phyloP scores from a whole-genome alignment of 2,329 filamentous ascomycete genomes.

The Ceratocystiopsis minuta region DNA sequence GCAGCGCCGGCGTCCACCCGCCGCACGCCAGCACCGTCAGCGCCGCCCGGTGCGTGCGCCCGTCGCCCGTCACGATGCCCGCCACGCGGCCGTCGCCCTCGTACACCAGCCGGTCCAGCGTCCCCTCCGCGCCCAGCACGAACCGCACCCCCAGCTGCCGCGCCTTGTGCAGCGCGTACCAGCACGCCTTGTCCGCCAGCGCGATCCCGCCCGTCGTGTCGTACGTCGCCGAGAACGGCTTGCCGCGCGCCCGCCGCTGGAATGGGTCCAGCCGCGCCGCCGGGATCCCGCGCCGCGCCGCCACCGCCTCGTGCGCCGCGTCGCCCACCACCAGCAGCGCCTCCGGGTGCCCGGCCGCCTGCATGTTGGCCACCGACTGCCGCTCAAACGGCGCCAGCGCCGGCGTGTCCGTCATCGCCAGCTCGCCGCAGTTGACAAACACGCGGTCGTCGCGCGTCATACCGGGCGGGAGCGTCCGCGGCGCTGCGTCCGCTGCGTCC shows the following conservation, averaged over 20 bases:
- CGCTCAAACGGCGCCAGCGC: slow-evolving; percentile 20
- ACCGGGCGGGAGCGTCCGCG: slow-evolving; percentile 1
- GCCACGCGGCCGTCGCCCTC: slow-evolving; percentile 19
- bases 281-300: slow-evolving; percentile 5
- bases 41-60: slow-evolving; percentile 14
- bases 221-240: slow-evolving; percentile 8
- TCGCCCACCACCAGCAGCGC: too few species aligned
- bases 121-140: slow-evolving; percentile 19
- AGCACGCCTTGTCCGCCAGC: slow-evolving; percentile 27
- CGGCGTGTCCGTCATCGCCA: slow-evolving; percentile 8
- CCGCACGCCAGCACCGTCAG: slow-evolving; percentile 24
- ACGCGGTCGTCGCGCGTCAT: slow-evolving; percentile 16
- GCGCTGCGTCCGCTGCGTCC: too few species aligned
- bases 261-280: slow-evolving; percentile 7
- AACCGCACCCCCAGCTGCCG: slow-evolving; percentile 22
- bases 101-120: slow-evolving; percentile 14
- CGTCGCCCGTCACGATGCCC: slow-evolving; percentile 23
- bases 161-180: slow-evolving; percentile 25
- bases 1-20: slow-evolving; percentile 24
- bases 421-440: slow-evolving; percentile 13
- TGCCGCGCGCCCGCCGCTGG: slow-evolving; percentile 15
- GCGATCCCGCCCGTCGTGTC: slow-evolving; percentile 28
- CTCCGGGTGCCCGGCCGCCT: too few species aligned
- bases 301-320: too few species aligned
- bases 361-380: not conserved